These are phyloP conservation scores for Jaenimonas drosophilae DNA, from an alignment of 208 protist species.

Conservation along the genomic window DNA sequence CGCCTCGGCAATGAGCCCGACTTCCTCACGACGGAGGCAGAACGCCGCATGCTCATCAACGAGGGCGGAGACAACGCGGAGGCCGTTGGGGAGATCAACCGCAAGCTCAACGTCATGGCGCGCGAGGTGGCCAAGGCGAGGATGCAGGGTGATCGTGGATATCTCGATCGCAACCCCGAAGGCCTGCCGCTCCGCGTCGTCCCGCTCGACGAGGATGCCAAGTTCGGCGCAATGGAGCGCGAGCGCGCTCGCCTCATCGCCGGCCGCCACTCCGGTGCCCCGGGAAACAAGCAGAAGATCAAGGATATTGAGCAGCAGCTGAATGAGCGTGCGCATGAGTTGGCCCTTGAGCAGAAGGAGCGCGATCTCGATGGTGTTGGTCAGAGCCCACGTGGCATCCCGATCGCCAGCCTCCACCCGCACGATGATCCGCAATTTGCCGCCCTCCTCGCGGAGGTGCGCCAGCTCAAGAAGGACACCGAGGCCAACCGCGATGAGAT, in stretches of 20 bases:
- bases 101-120: conserved; percentile 28
- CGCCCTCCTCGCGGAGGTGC: conserved; percentile 8
- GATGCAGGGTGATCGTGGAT: conserved; percentile 28
- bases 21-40: conserved; percentile 22
- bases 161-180: conserved; percentile 22
- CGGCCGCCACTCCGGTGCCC: conserved; percentile 9
- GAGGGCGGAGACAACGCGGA: conserved; percentile 10
- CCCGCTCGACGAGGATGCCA: conserved; percentile 25
- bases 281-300: no score
- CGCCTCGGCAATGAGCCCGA: conserved; percentile 14
- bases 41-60: conserved; percentile 9
- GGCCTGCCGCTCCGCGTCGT: conserved; percentile 28
- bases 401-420: conserved; percentile 4
- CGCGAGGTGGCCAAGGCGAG: conserved; percentile 19
- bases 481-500: conserved; percentile 16
- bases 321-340: conserved; percentile 44
- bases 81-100: conserved; percentile 14
- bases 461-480: conserved; percentile 17
- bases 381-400: conserved; percentile 10
- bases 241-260: conserved; percentile 33
- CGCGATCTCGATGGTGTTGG: conserved; percentile 21
- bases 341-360: conserved; percentile 35
- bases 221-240: conserved; percentile 33
- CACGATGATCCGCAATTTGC: conserved; percentile 20
- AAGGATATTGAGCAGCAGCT: conserved; percentile 29